These are phyloP conservation scores for Ustilago loliicola DNA, from an alignment of 1,284 basidiomycete genomes.

Conservation along the genomic window DNA sequence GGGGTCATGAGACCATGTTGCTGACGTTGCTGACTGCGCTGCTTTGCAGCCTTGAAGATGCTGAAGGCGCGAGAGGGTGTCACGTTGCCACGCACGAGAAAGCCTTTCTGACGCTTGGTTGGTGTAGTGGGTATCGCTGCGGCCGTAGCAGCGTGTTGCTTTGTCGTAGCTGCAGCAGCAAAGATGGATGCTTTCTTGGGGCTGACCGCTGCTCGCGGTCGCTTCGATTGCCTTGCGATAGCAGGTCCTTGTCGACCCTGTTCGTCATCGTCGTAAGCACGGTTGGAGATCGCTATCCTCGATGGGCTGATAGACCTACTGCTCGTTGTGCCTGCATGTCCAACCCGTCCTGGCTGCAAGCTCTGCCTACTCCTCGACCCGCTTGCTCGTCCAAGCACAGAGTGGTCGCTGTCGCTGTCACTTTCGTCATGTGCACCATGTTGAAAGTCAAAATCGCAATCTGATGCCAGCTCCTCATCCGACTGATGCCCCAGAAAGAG, in stretches of 20 bases:
- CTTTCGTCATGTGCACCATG: conserved; percentile 5
- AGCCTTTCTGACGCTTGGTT: conserved; percentile 36
- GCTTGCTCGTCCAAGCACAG: background rate
- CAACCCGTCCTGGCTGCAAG: conserved; percentile 23
- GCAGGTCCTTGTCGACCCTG: background rate
- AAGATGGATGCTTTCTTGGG: conserved; percentile 24
- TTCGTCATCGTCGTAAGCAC: conserved; percentile 19
- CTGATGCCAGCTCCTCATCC: conserved; percentile 26
- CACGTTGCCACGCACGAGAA: conserved; percentile 57
- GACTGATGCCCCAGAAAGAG: conserved; percentile 46
- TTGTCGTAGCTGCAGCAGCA: conserved; percentile 4
- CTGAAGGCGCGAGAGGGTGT: conserved; percentile 57
- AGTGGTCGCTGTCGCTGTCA: conserved; percentile 17
- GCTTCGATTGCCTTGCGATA: background rate
- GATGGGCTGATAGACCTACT: background rate
- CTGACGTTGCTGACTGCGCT: conserved; percentile 34
- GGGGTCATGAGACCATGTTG: conserved; percentile 50
- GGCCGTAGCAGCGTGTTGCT: conserved; percentile 22
- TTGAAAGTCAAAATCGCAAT: conserved; percentile 13
- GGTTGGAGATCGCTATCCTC: background rate
- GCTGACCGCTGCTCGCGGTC: background rate
- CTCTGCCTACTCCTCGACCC: conserved; percentile 9
- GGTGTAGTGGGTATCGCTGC: conserved; percentile 39
- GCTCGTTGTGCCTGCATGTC: background rate
- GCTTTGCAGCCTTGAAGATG: conserved; percentile 46